These are phyloP conservation scores for Apiospora hydei DNA, from an alignment of 2,329 filamentous ascomycete species.

Conservation along the genomic window DNA sequence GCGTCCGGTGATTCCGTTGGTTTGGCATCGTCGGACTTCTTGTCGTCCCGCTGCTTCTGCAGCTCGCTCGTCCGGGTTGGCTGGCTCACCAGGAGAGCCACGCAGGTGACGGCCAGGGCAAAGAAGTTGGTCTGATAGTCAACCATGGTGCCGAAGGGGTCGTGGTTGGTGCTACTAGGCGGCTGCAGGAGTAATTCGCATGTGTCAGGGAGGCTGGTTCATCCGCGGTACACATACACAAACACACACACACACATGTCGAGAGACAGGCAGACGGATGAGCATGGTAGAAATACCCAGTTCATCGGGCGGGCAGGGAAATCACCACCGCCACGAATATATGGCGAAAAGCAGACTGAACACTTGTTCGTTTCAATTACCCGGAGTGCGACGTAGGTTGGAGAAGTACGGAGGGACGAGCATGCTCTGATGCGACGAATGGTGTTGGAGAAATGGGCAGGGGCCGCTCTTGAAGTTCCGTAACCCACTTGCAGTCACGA, in stretches of 20 bases:
- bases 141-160: conserved; percentile 26
- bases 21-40: conserved; percentile 30
- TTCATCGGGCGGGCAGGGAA: background rate
- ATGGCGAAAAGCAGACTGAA: conserved; percentile 25
- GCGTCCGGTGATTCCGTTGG: conserved; percentile 35
- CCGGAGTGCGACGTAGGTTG: conserved; percentile 30
- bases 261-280: background rate
- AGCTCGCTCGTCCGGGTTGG: conserved; percentile 37
- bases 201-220: conserved; percentile 19
- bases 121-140: conserved; percentile 38
- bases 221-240: background rate
- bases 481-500: background rate
- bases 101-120: conserved; percentile 34
- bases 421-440: conserved; percentile 34
- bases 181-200: conserved; percentile 13
- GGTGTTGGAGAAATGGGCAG: conserved; percentile 29
- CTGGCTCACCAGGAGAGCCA: conserved; percentile 37
- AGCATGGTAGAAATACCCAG: background rate
- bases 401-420: conserved; percentile 30
- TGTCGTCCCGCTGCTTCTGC: conserved; percentile 22
- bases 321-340: background rate
- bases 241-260: background rate
- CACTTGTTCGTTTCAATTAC: conserved; percentile 43
- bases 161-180: conserved; percentile 2
- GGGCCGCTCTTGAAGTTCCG: conserved; percentile 1